Conservation (phyloP, 2,329 filamentous ascomycete genomes). For the Dactylellina leptospora region DNA sequence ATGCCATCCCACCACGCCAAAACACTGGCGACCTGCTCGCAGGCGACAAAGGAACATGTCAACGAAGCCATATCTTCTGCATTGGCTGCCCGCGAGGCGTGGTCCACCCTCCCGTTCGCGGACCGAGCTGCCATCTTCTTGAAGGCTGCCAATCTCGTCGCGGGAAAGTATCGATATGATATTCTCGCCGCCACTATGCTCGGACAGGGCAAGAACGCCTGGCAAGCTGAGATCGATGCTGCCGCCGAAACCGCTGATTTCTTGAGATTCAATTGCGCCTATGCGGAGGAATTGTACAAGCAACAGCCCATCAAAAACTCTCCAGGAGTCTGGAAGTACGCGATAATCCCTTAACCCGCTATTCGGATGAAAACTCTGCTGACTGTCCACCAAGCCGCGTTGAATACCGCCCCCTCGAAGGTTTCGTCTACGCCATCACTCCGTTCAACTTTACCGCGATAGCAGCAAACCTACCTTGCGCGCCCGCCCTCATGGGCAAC, state of each 20-base stretch:
- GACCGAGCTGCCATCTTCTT: conserved; percentile 93
- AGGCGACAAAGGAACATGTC: conserved; percentile 79
- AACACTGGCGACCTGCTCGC: conserved; percentile 82
- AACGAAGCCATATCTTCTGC: conserved; percentile 82
- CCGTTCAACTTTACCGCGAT: conserved; percentile 99
- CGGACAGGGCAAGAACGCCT: conserved; percentile 97
- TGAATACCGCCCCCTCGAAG: conserved; percentile 88
- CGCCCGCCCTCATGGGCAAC: conserved; percentile 89
- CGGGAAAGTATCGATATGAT: conserved; percentile 93
- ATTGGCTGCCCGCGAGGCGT: conserved; percentile 82
- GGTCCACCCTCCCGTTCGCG: conserved; percentile 86
- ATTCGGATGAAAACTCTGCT: conserved; percentile 1
- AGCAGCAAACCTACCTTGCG: conserved; percentile 82
- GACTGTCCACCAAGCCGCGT: conserved; percentile 67
- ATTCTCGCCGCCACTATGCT: conserved; percentile 96
- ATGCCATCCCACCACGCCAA: conserved; percentile 83
- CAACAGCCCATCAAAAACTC: conserved; percentile 87
- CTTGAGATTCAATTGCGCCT: conserved; percentile 91
- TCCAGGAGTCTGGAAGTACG: conserved; percentile 82
- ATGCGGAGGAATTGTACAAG: conserved; percentile 87
- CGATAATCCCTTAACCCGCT: not conserved
- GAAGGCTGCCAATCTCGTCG: conserved; percentile 90
- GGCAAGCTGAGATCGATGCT: conserved; percentile 98
- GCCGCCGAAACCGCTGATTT: conserved; percentile 94
- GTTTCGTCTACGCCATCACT: conserved; percentile 92